phyloP scores from a whole-genome alignment of 257 asterid species.

The Phtheirospermum japonicum region DNA sequence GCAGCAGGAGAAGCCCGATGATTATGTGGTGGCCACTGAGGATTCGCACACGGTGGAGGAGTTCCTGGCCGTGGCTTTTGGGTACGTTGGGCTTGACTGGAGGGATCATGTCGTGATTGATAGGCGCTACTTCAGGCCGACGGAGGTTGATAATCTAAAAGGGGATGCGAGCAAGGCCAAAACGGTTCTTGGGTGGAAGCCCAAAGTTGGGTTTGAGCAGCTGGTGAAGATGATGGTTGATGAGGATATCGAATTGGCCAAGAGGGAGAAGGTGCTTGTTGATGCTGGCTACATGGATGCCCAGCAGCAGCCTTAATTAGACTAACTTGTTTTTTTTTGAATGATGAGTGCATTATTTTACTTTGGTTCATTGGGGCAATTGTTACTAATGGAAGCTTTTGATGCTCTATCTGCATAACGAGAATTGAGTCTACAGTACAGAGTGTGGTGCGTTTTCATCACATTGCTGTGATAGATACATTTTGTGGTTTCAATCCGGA shows the following conservation, averaged over 20 bases:
- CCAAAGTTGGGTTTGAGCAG: slow-evolving; percentile 82
- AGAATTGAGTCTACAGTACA: slow-evolving; percentile 20
- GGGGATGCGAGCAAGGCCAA: slow-evolving; percentile 87
- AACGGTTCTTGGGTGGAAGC: slow-evolving; percentile 81
- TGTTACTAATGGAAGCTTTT: slow-evolving; percentile 3
- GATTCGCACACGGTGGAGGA: slow-evolving; percentile 96
- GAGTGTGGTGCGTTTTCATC: slow-evolving; percentile 19
- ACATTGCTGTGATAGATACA: slow-evolving; percentile 3
- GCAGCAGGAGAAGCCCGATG: slow-evolving; percentile 93
- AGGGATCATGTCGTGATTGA: slow-evolving; percentile 88
- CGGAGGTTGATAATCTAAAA: slow-evolving; percentile 89
- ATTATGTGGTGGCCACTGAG: slow-evolving; percentile 96
- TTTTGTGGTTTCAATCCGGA: neutral
- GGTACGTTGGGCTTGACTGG: slow-evolving; percentile 84
- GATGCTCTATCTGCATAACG: neutral
- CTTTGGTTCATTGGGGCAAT: neutral
- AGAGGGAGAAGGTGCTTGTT: slow-evolving; percentile 94
- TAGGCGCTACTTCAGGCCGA: slow-evolving; percentile 76
- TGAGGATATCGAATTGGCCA: slow-evolving; percentile 89
- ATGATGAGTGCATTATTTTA: neutral
- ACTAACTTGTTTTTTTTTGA: neutral
- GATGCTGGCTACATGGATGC: slow-evolving; percentile 97
- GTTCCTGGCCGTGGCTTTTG: slow-evolving; percentile 67
- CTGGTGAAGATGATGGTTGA: slow-evolving; percentile 99
- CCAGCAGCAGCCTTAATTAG: slow-evolving; percentile 80